Evolutionary conservation across 345 rosid species (phyloP).

Genomic region (Corymbia maculata): DNA sequence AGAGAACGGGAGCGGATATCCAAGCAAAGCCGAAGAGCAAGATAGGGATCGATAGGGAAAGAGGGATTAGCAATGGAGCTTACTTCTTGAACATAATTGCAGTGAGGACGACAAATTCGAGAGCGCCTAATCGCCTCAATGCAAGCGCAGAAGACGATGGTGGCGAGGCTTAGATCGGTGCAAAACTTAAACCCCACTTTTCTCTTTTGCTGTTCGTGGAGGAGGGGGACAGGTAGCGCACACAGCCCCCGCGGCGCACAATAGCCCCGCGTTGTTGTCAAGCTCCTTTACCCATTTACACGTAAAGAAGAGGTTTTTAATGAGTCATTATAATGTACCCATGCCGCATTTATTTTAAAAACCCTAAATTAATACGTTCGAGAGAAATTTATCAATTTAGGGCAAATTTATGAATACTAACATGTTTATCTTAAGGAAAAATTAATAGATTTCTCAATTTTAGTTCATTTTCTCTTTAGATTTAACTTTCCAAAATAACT

Average conservation of each 20-base stretch:
- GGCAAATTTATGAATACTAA: neutral
- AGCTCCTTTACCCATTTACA: neutral
- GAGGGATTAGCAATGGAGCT: neutral
- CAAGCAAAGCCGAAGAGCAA: neutral
- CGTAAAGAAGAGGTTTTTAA: neutral
- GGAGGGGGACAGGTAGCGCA: accelerated
- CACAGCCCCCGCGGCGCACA: neutral
- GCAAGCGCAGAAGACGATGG: neutral
- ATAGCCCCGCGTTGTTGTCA: neutral
- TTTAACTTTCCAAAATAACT: accelerated
- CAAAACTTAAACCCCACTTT: neutral
- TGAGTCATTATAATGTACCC: neutral
- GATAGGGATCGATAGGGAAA: neutral
- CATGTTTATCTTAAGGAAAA: neutral
- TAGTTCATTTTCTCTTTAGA: accelerated
- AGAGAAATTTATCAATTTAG: neutral
- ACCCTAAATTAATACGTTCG: accelerated
- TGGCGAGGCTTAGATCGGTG: neutral
- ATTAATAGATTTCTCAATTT: neutral
- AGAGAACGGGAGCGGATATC: neutral
- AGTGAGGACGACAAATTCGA: neutral
- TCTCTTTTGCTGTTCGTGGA: neutral
- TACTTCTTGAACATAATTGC: slow-evolving; percentile 40
- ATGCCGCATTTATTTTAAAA: neutral
- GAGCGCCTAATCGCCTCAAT: neutral